Conservation (phyloP, 805 yeast genomes). For the Ogataea ganodermae region DNA sequence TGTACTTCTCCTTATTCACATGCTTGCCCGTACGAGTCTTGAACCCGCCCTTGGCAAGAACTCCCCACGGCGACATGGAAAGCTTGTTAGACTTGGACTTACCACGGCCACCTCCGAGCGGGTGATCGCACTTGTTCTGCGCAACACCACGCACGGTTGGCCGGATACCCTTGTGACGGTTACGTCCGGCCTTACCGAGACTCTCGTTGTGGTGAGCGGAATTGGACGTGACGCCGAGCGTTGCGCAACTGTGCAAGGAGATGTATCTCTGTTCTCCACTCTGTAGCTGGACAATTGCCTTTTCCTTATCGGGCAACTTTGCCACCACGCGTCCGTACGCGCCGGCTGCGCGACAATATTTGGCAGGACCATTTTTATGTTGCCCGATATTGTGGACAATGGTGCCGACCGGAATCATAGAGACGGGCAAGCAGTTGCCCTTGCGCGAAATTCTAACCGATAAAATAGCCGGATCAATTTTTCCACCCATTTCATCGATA, state of each 20-base stretch:
- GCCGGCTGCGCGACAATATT: conserved; percentile 93
- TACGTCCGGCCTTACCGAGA: conserved; percentile 96
- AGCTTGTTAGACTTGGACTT: conserved; percentile 94
- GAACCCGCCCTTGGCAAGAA: conserved; percentile 83
- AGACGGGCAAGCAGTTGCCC: conserved; percentile 92
- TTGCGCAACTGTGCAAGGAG: conserved; percentile 83
- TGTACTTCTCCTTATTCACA: conserved; percentile 79
- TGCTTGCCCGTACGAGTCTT: conserved; percentile 92
- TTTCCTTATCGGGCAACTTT: conserved; percentile 67
- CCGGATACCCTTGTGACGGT: conserved; percentile 88
- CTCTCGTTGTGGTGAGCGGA: conserved; percentile 86
- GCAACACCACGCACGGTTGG: conserved; percentile 98
- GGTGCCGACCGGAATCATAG: conserved; percentile 93
- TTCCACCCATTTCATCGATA: conserved; percentile 84
- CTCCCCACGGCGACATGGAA: conserved; percentile 97
- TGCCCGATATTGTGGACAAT: conserved; percentile 86
- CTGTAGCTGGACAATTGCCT: conserved; percentile 79
- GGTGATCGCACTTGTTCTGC: conserved; percentile 96
- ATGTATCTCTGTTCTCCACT: conserved; percentile 95
- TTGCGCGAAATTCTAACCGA: conserved; percentile 84
- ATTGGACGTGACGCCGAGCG: conserved; percentile 90
- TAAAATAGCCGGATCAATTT: conserved; percentile 86
- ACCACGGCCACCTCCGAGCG: conserved; percentile 99
- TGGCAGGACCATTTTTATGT: conserved; percentile 74
- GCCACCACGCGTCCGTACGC: conserved; percentile 86